Base-by-base conservation (phyloP, 2,329 filamentous ascomycete species). In the Harringtonia aguacate region DNA sequence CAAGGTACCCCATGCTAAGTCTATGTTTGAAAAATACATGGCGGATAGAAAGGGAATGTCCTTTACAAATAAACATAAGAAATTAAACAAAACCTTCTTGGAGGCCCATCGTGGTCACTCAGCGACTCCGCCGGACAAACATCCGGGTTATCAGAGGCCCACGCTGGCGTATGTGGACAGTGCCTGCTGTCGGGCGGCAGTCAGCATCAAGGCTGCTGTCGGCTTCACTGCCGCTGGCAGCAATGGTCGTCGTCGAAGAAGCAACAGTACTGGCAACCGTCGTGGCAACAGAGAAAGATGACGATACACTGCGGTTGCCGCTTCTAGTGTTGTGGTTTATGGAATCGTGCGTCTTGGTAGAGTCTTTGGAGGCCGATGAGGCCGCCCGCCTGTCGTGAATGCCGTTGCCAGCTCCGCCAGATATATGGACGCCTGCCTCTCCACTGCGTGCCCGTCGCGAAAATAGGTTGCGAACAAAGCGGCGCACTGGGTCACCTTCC, bases 121-220 rank as follows among this genome's bases (percentile, higher is more conserved):
- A 52, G 33, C 49, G 42, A 31, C 46, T 52, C 4, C 49, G 48
- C 14, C 50, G 48, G n/a, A 51, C 47, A 51, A 52, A 52, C 50
- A 52, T 52, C 8, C 50, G 48, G 9, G 44, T 41, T 27, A 52
- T 22, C 20, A 52, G 28, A 9, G 46, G 46, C 4, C 43, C 46
- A n/a, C 45, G 48, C 27, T 44, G 47, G n/a, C 28, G 41, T 3
- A 37, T 6, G 6, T 48, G 42, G 10, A 46, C 46, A 17, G 18
- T 18, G 13, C 40, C 40, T 3, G 45, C 44, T 8, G 36, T 22
- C 5, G 30, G 15, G 13, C 35, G 34, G 20, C 6, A 8, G 2
- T 41, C 30, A 3, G 39, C 21, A 9, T 39, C 21, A n/a, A 20
- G 10, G 21, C n/a, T 9, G 28, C 14, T 24, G 17, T 39, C 29